These are phyloP conservation scores for Penicillium herquei DNA, from an alignment of 495 filamentous ascomycete species.

Conservation along the genomic window DNA sequence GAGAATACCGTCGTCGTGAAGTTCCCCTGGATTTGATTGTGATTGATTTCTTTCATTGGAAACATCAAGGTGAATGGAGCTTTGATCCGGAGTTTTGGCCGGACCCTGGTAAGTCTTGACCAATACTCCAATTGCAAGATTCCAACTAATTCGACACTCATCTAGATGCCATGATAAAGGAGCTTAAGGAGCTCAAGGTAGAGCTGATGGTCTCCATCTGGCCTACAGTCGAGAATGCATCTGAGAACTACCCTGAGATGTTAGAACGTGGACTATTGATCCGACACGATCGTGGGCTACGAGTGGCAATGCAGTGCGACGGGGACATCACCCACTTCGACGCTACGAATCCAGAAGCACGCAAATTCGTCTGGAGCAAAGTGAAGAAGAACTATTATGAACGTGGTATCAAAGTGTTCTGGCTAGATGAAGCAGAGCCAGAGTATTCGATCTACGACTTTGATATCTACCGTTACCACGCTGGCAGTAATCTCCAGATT, in stretches of 20 bases:
- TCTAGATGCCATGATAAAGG: slow-evolving; percentile 52
- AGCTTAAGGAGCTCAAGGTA: slow-evolving; percentile 50
- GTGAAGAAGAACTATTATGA: slow-evolving; percentile 54
- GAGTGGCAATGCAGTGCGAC: slow-evolving; percentile 50
- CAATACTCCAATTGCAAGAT: background rate
- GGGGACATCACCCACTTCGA: slow-evolving; percentile 57
- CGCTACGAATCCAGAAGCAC: slow-evolving; percentile 52
- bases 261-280: slow-evolving; percentile 52
- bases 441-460: slow-evolving; percentile 60
- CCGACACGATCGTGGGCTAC: slow-evolving; percentile 51
- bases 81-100: slow-evolving; percentile 60
- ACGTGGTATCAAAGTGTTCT: slow-evolving; percentile 57
- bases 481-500: slow-evolving; percentile 49
- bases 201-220: slow-evolving; percentile 62
- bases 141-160: background rate
- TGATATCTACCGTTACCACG: slow-evolving; percentile 56
- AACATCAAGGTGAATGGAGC: slow-evolving; percentile 56
- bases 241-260: slow-evolving; percentile 55
- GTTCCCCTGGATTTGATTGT: slow-evolving; percentile 58
- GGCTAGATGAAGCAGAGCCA: slow-evolving; percentile 62
- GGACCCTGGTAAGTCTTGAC: slow-evolving; percentile 42
- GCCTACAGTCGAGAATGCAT: slow-evolving; percentile 54
- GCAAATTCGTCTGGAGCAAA: slow-evolving; percentile 53
- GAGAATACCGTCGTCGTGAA: slow-evolving; percentile 50
- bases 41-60: slow-evolving; percentile 62